Conservation (phyloP, 768 basidiomycete genomes). For the Pisolithus marmoratus region DNA sequence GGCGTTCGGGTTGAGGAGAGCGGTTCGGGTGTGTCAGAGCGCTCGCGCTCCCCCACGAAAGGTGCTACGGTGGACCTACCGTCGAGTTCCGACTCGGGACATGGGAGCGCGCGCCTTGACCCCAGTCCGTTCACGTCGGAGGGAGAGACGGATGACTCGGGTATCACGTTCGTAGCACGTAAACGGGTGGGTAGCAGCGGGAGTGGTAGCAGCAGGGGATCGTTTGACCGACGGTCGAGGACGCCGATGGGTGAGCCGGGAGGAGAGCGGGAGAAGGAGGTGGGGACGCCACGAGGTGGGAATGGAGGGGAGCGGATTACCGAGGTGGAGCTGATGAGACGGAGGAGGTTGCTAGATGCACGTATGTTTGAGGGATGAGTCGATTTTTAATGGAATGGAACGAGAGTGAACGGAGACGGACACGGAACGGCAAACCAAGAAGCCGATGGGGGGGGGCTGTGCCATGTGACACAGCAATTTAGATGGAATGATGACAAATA, state of each 20-base stretch:
- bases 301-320: constrained; percentile 61
- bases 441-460: constrained; percentile 2
- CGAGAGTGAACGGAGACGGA: not conserved
- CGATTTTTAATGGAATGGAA: not conserved
- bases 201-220: constrained; percentile 9
- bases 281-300: constrained; percentile 21
- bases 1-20: too few species aligned
- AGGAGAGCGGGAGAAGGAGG: constrained; percentile 20
- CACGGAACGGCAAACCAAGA: not conserved
- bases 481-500: constrained; percentile 10
- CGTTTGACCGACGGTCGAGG: constrained; percentile 14
- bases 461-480: constrained; percentile 19
- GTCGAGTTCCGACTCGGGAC: not conserved
- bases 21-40: too few species aligned
- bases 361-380: constrained; percentile 54
- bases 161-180: constrained; percentile 68
- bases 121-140: constrained; percentile 37
- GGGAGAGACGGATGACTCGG: constrained; percentile 64
- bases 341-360: constrained; percentile 71
- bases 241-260: constrained; percentile 9
- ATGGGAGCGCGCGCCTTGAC: constrained; percentile 7
- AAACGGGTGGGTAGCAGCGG: constrained; percentile 27
- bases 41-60: too few species aligned
- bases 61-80: too few species aligned
- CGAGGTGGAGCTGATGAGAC: constrained; percentile 74